Percentiles rank a stretch among this genome's conserved stretches.
Conservation (phyloP, 106 monocot genomes). For the Dendrobium officinale region DNA sequence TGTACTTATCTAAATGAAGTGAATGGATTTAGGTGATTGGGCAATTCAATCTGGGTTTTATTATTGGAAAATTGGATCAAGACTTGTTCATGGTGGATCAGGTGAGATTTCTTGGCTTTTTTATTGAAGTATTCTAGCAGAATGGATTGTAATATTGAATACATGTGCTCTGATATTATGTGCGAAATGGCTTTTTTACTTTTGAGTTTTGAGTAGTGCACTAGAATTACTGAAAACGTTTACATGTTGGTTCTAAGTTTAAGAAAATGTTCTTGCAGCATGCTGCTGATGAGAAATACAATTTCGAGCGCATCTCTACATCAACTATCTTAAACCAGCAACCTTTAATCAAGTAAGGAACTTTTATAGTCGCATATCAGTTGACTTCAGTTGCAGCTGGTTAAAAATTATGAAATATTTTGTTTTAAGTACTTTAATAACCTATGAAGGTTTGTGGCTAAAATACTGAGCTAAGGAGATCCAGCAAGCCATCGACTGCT, state of each 20-base stretch:
- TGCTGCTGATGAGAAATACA: conserved; percentile 99
- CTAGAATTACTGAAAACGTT: background rate
- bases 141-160: background rate
- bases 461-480: background rate
- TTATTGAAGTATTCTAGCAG: background rate
- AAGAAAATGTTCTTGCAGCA: conserved; percentile 44
- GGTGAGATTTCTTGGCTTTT: conserved; percentile 31
- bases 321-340: conserved; percentile 82
- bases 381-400: background rate
- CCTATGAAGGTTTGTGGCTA: background rate
- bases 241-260: background rate
- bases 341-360: conserved; percentile 80
- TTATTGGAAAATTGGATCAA: conserved; percentile 81
- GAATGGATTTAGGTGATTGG: conserved; percentile 65
- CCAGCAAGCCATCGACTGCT: no score
- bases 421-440: background rate
- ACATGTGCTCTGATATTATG: background rate
- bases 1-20: background rate
- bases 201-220: background rate
- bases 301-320: conserved; percentile 81
- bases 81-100: conserved; percentile 98
- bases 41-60: conserved; percentile 99
- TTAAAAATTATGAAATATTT: conserved; percentile 1
- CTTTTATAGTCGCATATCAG: background rate
- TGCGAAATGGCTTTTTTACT: background rate